Base-by-base conservation (phyloP, 257 asterid genomes). In the Jacaranda mimosifolia region DNA sequence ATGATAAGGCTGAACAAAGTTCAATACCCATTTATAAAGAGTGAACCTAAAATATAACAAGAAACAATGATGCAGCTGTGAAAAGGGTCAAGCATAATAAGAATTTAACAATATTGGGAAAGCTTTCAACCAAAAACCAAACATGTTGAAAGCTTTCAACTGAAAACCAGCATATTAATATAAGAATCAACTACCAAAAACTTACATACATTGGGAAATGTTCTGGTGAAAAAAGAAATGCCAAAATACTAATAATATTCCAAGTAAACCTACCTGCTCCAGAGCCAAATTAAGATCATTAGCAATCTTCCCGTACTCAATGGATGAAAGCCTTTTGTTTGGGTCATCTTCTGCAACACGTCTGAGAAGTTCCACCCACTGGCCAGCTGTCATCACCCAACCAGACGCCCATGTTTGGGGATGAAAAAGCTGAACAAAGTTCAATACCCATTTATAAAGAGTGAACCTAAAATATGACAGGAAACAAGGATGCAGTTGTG, bases 261-360 rank as follows among this genome's bases (percentile, higher is more conserved):
- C 74, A 79, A 68, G 83, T 70, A 69, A 74, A 82, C 86, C 76
- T 70, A 92, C 99, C 99, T 95, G 98, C 80, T 90, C 98, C 74
- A 93, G 68, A 72, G 97, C 87, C 91, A 95, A 84, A 89, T 89
- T 85, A 68, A 95, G 94, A 82, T 90, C 96, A 79, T 84, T 85
- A 36, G 99, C 95, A 84, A 95, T 93, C 87, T 83, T 80, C 83
- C 73, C 87, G 75, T 98, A 93, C 76, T 90, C 97, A 63, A 48
- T 78, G 65, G 81, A 88, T 68, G 98, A 87, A 73, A 95, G 97
- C 82, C 86, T 93, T 81, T 81, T 88, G 66, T 83, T 83, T 49
- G 87, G 82, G 49, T 88, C 91, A 74, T 88, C 87, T 63, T 81
- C 79, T 64, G 81, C 78, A 68, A 93, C 74, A 55, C 89, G 88